These are phyloP conservation scores for Marchantia polymorpha DNA, from an alignment of 225 moss, liverwort and hornwort genomes.

Conservation along the genomic window DNA sequence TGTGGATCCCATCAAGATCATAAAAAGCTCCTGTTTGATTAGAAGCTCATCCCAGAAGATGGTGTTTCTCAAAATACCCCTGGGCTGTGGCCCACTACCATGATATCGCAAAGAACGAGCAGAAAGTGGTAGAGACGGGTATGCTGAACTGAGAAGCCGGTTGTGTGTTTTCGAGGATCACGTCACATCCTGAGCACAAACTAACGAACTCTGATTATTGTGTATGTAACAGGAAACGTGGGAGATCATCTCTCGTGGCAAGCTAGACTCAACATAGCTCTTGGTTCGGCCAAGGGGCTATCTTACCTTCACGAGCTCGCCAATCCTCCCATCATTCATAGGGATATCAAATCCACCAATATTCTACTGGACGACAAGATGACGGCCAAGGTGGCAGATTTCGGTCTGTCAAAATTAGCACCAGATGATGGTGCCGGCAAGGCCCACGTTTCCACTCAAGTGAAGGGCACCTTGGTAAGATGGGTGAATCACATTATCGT, in stretches of 20 bases:
- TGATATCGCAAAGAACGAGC: no score
- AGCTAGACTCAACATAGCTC: constrained; percentile 31
- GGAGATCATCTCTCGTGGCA: constrained; percentile 34
- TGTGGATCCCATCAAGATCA: no score
- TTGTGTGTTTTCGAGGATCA: background rate
- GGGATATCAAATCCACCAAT: constrained; percentile 46
- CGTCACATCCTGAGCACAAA: background rate
- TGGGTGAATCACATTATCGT: background rate
- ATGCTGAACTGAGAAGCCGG: background rate
- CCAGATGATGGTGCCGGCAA: constrained; percentile 20
- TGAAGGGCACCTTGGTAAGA: constrained; percentile 75
- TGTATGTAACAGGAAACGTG: background rate
- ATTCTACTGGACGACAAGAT: constrained; percentile 41
- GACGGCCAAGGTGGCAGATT: constrained; percentile 47
- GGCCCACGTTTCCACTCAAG: constrained; percentile 37
- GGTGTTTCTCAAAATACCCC: no score
- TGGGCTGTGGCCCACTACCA: no score
- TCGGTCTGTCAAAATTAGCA: constrained; percentile 45
- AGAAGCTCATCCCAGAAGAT: no score
- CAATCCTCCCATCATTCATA: constrained; percentile 46
- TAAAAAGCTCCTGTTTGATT: no score
- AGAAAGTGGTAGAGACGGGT: background rate
- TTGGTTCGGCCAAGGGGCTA: constrained; percentile 45
- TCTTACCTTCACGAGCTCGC: constrained; percentile 49
- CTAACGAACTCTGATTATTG: background rate